A percentile compares a stretch with the other conserved stretches of the same genome.
Evolutionary conservation across 2,329 filamentous ascomycete species (phyloP).

Genomic region (Aplosporella prunicola): DNA sequence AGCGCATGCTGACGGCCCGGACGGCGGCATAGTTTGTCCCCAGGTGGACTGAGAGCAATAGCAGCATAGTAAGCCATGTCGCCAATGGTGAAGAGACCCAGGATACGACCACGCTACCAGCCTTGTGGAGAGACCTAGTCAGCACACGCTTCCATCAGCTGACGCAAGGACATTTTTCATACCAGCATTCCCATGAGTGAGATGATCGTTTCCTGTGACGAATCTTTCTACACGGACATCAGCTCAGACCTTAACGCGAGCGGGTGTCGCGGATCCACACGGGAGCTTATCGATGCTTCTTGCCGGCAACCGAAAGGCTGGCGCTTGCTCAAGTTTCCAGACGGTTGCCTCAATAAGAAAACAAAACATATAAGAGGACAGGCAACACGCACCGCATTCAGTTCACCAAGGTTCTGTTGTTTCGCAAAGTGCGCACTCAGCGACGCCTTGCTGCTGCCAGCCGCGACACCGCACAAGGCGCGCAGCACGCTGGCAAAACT

Average conservation of each 20-base stretch:
- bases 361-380: no score
- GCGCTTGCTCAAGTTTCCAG: no score
- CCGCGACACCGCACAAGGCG: slow-evolving; percentile 78
- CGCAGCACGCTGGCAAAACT: slow-evolving; percentile 53
- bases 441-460: slow-evolving; percentile 81
- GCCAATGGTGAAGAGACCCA: slow-evolving; percentile 58
- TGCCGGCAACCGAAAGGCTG: neutral
- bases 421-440: slow-evolving; percentile 86
- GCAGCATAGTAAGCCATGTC: slow-evolving; percentile 64
- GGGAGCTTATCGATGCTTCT: neutral
- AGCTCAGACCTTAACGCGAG: no score
- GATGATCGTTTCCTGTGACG: slow-evolving; percentile 89
- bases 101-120: slow-evolving; percentile 72
- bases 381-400: slow-evolving; percentile 74
- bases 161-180: slow-evolving; percentile 18
- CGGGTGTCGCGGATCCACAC: no score
- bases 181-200: slow-evolving; percentile 77
- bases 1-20: slow-evolving; percentile 70
- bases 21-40: slow-evolving; percentile 82
- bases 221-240: slow-evolving; percentile 80
- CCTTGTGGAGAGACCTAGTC: slow-evolving; percentile 25
- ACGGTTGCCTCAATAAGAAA: no score
- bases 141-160: slow-evolving; percentile 3
- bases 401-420: slow-evolving; percentile 77
- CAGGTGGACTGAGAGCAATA: slow-evolving; percentile 67